Base-by-base conservation (phyloP, 2,329 filamentous ascomycete species). In the Nothopassalora personata region DNA sequence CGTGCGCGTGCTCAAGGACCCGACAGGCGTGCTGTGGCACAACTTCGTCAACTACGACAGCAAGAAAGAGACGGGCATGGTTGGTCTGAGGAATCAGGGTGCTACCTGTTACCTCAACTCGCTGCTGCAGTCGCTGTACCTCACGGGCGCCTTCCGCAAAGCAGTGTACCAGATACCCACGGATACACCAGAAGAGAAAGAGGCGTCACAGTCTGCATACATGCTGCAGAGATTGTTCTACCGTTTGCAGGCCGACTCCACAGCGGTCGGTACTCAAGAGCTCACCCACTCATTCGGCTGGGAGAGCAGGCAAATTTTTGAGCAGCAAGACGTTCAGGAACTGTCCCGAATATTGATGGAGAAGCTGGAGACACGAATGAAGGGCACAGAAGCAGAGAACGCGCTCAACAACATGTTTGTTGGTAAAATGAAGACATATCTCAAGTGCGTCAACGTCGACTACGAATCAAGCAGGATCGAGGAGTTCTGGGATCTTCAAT, bases 281-380 rank as follows among this genome's bases (percentile, higher is more conserved):
- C 83, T 99, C 43, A 99, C 94, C 6, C 90, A 91, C 66, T 97
- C 94, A 0, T 99, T 99, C 73, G 94, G 94, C 27, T 99, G 94
- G 94, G 93, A 99, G 70, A 96, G 93, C 1, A 86, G 91, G 64
- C 93, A 99, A 71, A 96, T 97, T 55, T 99, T 99, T 68, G 93
- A 97, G 76, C 94, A 99, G 73, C 94, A 99, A 75, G 94, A 99
- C 75, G 94, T 99, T 8, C 94, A 99, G 73, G 94, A 99, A 73
- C 80, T 99, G 34, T 97, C 92, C 34, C 85, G 95, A 58, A 96
- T 97, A 73, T 81, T 99, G 63, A 99, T 99, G 89, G 94, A 99
- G 75, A 87, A 90, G 60, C 87, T 99, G 77, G 95, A 99, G 72
- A 89, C 94, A 70, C 93, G 90, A 73, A 99, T 99, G 95, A 99